Conservation (phyloP, 2,329 filamentous ascomycete species). For the Penicillium vulpinum region DNA sequence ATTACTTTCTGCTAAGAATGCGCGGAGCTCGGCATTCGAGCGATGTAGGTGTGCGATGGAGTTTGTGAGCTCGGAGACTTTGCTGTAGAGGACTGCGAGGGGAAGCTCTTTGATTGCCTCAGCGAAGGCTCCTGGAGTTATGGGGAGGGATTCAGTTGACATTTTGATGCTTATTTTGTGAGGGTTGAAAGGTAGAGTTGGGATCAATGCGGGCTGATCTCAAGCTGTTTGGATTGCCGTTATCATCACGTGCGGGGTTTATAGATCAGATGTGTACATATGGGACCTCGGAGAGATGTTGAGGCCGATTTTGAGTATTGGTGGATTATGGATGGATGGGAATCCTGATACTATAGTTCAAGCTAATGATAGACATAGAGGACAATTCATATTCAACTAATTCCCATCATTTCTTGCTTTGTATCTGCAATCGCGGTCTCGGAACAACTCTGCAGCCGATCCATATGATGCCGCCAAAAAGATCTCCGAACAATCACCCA, state of each 20-base stretch:
- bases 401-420: background rate
- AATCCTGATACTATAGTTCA: background rate
- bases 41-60: conserved; percentile 58
- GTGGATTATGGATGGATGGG: background rate
- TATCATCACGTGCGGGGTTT: conserved; percentile 21
- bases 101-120: conserved; percentile 59
- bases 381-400: background rate
- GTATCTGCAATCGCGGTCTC: background rate
- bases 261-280: background rate
- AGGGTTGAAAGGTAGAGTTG: background rate
- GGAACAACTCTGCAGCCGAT: conserved; percentile 9
- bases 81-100: conserved; percentile 59
- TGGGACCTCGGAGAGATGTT: background rate
- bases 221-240: background rate
- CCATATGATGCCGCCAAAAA: conserved; percentile 14
- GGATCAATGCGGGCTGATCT: background rate
- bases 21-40: conserved; percentile 58
- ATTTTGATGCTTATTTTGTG: conserved; percentile 35
- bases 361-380: background rate
- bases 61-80: conserved; percentile 62
- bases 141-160: conserved; percentile 52
- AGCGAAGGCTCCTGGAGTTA: conserved; percentile 53
- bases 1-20: conserved; percentile 48
- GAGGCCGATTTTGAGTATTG: background rate
- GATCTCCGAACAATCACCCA: conserved; percentile 8